phyloP scores from a whole-genome alignment of 2,329 filamentous ascomycete genomes.

The Hypoxylon sp. region DNA sequence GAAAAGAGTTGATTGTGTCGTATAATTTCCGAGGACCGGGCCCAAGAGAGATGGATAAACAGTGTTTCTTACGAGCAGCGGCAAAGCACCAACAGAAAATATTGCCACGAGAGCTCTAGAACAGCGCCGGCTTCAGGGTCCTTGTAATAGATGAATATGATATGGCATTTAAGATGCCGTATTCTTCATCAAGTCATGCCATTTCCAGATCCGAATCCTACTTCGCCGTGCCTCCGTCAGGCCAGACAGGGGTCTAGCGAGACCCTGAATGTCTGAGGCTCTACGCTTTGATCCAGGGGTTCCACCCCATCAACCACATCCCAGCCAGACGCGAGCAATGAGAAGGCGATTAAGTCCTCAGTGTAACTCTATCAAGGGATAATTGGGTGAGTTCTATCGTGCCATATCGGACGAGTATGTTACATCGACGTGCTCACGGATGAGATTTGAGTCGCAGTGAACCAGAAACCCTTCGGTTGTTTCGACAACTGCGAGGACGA shows the following conservation, averaged over 20 bases:
- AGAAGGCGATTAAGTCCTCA: constrained; percentile 6
- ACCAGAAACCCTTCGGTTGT: constrained; percentile 22
- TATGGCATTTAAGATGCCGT: constrained; percentile 19
- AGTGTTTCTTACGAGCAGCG: constrained; percentile 18
- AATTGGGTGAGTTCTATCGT: constrained; percentile 37
- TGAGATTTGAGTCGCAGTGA: constrained; percentile 35
- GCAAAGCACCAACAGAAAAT: background rate
- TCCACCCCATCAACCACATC: constrained; percentile 28
- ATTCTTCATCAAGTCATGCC: constrained; percentile 39
- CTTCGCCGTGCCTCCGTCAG: constrained; percentile 24
- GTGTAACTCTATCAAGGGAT: constrained; percentile 15
- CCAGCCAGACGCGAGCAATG: constrained; percentile 13
- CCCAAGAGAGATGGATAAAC: constrained; percentile 1
- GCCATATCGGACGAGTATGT: constrained; percentile 42
- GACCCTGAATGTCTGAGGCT: constrained; percentile 41
- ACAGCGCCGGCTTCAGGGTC: constrained; percentile 16
- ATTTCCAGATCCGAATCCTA: constrained; percentile 41
- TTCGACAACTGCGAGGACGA: constrained; percentile 9
- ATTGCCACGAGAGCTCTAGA: constrained; percentile 23
- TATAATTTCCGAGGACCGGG: constrained; percentile 1
- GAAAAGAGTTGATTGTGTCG: constrained; percentile 7
- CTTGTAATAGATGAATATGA: constrained; percentile 7
- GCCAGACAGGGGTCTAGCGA: constrained; percentile 36
- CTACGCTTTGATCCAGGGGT: constrained; percentile 40
- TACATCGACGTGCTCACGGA: constrained; percentile 27